A percentile compares a stretch with the other conserved stretches of the same genome.
phyloP scores from a whole-genome alignment of 192 early-diverging fungal genomes.

The Coemansia sp. region DNA sequence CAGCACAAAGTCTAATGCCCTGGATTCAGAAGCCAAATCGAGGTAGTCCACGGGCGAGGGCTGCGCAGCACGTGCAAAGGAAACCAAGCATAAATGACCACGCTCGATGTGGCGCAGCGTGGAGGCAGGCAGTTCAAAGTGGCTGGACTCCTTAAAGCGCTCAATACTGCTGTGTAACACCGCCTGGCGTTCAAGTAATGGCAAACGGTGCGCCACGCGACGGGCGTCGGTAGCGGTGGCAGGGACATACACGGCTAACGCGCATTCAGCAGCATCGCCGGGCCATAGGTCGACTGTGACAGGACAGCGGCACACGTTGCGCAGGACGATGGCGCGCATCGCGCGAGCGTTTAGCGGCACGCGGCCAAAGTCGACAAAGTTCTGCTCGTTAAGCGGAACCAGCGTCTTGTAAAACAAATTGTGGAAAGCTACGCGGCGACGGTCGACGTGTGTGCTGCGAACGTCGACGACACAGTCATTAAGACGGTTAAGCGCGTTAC shows the following conservation, averaged over 20 bases:
- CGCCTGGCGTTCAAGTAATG: constrained; percentile 49
- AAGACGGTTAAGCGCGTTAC: constrained; percentile 83
- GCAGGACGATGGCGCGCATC: constrained; percentile 76
- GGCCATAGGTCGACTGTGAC: constrained; percentile 35
- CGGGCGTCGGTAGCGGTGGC: constrained; percentile 21
- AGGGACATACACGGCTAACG: background rate
- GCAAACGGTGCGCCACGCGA: constrained; percentile 30
- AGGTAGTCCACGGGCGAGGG: constrained; percentile 31
- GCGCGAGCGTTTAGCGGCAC: constrained; percentile 80
- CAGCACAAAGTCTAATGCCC: too few species aligned
- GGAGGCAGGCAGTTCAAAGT: background rate
- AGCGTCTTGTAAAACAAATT: constrained; percentile 89
- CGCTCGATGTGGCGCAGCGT: constrained; percentile 15
- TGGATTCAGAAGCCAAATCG: constrained; percentile 36
- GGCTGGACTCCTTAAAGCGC: constrained; percentile 34
- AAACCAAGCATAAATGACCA: constrained; percentile 40
- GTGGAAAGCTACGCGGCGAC: constrained; percentile 95
- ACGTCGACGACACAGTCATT: constrained; percentile 92
- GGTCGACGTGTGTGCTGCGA: constrained; percentile 91
- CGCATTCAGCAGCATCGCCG: constrained; percentile 30
- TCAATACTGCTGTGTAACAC: constrained; percentile 46
- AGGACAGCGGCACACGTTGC: constrained; percentile 69
- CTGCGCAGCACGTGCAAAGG: constrained; percentile 16
- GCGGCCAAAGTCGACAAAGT: constrained; percentile 93
- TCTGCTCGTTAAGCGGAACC: constrained; percentile 77